Base-by-base conservation (phyloP, 2,329 filamentous ascomycete species). In the Clarireedia monteithiana region DNA sequence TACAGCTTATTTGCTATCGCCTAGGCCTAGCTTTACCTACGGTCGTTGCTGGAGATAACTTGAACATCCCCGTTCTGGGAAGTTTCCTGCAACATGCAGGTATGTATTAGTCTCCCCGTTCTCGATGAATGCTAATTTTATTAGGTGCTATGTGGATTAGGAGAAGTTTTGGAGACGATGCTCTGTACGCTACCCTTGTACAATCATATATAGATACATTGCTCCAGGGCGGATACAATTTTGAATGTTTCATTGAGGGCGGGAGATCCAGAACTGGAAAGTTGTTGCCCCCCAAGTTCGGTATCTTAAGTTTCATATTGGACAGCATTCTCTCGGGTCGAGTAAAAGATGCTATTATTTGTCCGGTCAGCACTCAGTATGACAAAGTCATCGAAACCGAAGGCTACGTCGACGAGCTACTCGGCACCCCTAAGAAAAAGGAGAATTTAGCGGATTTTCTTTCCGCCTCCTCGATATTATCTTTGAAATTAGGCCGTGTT, bases 311-410 rank as follows among this genome's bases (percentile, higher is more conserved):
- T 66, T 99, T 96, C 65, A 81, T 97, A 40, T 75, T 99, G 17
- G 94, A 99, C 64, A 95, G 90, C 63, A 78, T 99, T 14, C 74
- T 96, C 5, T 95, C 89, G 0, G 91, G 91, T 0, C 81, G 91
- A 6, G 91, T 96, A 0, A 78, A 95, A 48, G 94, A 99, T 70
- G 86, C 90, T 34, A 88, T 96, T 44, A 90, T 99, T 52, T 96
- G 92, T 64, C 94, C 94, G 0, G 94, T 99, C 47, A 95, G 89
- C 70, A 96, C 91, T 0, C 94, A 99, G 69, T 99, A 99, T 68
- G 94, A 99, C 76, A 99, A 97, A 69, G 94, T 99, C 55, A 95
- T 99, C 58, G 94, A 99, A 71, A 96, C 95, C 0, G 91, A 96
- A 71, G 94, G 91, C 5, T 99, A 99, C 67, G 92, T 97, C 46